phyloP scores from a whole-genome alignment of 768 basidiomycete species.

The Kwoniella pini region DNA sequence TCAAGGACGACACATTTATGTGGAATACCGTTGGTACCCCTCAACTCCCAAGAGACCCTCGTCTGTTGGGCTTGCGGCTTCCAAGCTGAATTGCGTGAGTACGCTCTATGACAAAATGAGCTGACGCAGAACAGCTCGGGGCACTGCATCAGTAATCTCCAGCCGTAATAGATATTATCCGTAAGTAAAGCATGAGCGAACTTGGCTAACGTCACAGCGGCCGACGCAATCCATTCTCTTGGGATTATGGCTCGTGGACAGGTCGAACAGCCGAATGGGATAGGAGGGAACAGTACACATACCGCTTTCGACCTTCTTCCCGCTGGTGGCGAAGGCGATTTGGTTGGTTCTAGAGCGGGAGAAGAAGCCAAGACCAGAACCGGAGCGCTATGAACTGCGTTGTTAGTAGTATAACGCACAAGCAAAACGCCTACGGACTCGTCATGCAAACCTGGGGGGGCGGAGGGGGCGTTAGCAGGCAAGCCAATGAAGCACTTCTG shows the following conservation, averaged over 20 bases:
- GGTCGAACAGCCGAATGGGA: constrained; percentile 23
- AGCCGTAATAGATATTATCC: constrained; percentile 24
- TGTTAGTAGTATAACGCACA: no score
- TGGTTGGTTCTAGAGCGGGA: constrained; percentile 15
- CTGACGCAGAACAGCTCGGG: neutral
- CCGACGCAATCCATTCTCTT: constrained; percentile 26
- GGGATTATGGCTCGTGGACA: constrained; percentile 15
- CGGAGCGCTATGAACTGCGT: no score
- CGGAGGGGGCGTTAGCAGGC: no score
- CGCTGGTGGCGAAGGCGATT: constrained; percentile 15
- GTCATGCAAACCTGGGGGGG: no score
- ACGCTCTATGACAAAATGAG: neutral
- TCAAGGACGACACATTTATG: constrained; percentile 33
- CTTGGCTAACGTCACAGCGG: constrained; percentile 13
- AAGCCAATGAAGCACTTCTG: no score
- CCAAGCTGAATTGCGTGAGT: constrained; percentile 24
- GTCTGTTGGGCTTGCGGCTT: constrained; percentile 29
- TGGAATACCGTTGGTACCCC: constrained; percentile 35
- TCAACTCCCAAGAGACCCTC: constrained; percentile 21
- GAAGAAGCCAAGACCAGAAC: no score
- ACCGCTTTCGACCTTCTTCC: constrained; percentile 18
- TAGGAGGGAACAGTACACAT: constrained; percentile 33
- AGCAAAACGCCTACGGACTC: no score
- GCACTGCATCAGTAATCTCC: neutral
- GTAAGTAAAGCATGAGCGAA: constrained; percentile 12